Evolutionary conservation across 2,329 filamentous ascomycete genomes (phyloP), one percentile per base, ranked within the genome.

Genomic region (Monosporascus ibericus): DNA sequence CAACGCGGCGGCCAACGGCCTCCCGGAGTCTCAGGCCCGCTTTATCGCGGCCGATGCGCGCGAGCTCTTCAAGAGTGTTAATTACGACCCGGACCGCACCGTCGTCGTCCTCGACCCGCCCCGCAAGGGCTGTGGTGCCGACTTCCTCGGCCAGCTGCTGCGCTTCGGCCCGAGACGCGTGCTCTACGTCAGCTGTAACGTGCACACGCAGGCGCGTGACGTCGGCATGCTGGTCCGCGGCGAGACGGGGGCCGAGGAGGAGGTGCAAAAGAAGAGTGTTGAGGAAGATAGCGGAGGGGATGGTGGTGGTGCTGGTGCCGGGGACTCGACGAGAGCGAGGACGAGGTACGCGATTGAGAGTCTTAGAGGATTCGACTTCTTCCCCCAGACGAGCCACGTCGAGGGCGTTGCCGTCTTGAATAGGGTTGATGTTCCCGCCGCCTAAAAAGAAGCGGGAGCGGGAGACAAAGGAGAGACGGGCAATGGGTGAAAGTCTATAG

Each of bases 31-130:
- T 34, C 86, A 87, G 63, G 91, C 90, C 54, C 81, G 80, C 51
- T 99, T 99, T 75, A 85, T 96, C 61, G 89, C 91, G 39, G 92
- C 92, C 47, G 92, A 97, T 69, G 94, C 94, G 3, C 78, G 85
- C 17, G 76, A 86, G 59, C 82, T 99, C 20, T 99, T 99, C 78
- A 80, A 83, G 57, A 81, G 80, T 54, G 84, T 95, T 44, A 74
- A 53, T 1, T 92, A 90, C 68, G 81, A 87, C 8, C 74, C 89
- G 2, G 83, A 90, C 55, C 85, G 95, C 72, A 97, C 92, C 0
- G 87, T 90, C 38, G 88, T 97, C n/a, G 87, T 99, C 56, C 86
- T 99, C 52, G 94, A 99, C 67, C 94, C 94, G n/a, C 92, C 94
- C 6, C 81, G 94, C 44, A 99, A 97, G 70, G 94, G 94, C 9